These are phyloP conservation scores for Candida taoyuanica DNA, from an alignment of 805 yeast species.

Conservation along the genomic window DNA sequence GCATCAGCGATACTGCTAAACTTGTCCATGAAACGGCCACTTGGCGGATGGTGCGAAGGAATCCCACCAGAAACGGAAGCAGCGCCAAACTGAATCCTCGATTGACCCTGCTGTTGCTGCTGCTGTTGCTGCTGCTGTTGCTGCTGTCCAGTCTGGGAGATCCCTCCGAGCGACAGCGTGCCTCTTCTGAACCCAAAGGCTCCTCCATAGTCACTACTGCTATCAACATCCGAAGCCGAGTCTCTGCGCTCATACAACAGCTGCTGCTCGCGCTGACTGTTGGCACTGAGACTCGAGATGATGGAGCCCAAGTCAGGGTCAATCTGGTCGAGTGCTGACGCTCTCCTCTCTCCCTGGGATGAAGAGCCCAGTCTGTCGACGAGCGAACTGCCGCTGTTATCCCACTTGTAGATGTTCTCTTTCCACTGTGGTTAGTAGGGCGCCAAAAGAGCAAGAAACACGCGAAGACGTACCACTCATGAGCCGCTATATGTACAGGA, in stretches of 20 bases:
- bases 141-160: constrained; percentile 19
- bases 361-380: constrained; percentile 11
- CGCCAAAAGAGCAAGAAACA: too few species aligned
- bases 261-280: constrained; percentile 18
- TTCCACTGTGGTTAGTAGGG: too few species aligned
- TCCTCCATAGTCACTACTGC: constrained; percentile 35
- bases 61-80: constrained; percentile 56
- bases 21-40: constrained; percentile 50
- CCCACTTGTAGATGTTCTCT: constrained; percentile 11
- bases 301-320: constrained; percentile 29
- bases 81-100: constrained; percentile 44
- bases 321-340: constrained; percentile 16
- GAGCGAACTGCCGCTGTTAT: constrained; percentile 7
- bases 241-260: constrained; percentile 22
- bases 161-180: constrained; percentile 38
- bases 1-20: constrained; percentile 65
- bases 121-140: constrained; percentile 17
- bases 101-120: constrained; percentile 16
- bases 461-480: too few species aligned
- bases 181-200: constrained; percentile 46
- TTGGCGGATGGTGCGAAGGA: constrained; percentile 23
- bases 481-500: too few species aligned
- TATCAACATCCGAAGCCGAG: constrained; percentile 29
- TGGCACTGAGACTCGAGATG: constrained; percentile 28
- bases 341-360: constrained; percentile 12